These are phyloP conservation scores for Russula griseocarnosa DNA, from an alignment of 768 basidiomycete genomes.

Conservation along the genomic window DNA sequence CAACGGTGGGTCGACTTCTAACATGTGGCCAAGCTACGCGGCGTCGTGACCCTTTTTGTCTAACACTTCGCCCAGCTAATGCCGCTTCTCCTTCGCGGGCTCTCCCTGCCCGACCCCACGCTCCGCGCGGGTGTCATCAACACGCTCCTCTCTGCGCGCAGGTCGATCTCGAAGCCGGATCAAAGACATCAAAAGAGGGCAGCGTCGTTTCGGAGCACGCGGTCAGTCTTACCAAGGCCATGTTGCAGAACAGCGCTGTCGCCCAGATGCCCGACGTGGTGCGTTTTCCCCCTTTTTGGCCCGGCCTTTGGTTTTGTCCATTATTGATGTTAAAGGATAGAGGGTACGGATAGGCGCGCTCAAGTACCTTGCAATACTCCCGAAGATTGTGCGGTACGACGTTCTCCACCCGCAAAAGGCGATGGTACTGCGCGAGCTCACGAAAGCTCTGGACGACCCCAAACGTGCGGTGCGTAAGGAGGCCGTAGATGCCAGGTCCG, in stretches of 20 bases:
- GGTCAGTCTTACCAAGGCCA: slow-evolving; percentile 58
- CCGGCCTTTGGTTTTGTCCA: background rate
- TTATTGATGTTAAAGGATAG: slow-evolving; percentile 39
- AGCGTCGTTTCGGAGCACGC: slow-evolving; percentile 62
- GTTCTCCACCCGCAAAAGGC: slow-evolving; percentile 77
- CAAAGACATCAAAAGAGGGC: slow-evolving; percentile 32
- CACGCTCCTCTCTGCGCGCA: slow-evolving; percentile 67
- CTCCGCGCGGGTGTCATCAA: slow-evolving; percentile 80
- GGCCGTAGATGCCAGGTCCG: slow-evolving; percentile 75
- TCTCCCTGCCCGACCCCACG: slow-evolving; percentile 68
- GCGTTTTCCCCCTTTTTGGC: slow-evolving; percentile 29
- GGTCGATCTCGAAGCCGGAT: slow-evolving; percentile 45
- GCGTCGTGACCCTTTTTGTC: background rate
- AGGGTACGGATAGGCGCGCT: slow-evolving; percentile 73
- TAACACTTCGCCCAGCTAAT: slow-evolving; percentile 57
- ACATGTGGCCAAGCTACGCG: background rate
- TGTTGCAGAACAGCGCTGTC: slow-evolving; percentile 62
- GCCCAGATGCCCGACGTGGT: slow-evolving; percentile 56
- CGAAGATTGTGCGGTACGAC: slow-evolving; percentile 74
- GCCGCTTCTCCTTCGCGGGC: slow-evolving; percentile 80
- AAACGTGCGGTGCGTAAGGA: slow-evolving; percentile 77
- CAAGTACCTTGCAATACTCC: slow-evolving; percentile 67
- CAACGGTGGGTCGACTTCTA: slow-evolving; percentile 42
- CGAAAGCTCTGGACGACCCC: slow-evolving; percentile 82
- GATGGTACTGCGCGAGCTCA: slow-evolving; percentile 68